These are phyloP conservation scores for Citrus unshiu DNA, from an alignment of 345 rosid species.

Conservation along the genomic window DNA sequence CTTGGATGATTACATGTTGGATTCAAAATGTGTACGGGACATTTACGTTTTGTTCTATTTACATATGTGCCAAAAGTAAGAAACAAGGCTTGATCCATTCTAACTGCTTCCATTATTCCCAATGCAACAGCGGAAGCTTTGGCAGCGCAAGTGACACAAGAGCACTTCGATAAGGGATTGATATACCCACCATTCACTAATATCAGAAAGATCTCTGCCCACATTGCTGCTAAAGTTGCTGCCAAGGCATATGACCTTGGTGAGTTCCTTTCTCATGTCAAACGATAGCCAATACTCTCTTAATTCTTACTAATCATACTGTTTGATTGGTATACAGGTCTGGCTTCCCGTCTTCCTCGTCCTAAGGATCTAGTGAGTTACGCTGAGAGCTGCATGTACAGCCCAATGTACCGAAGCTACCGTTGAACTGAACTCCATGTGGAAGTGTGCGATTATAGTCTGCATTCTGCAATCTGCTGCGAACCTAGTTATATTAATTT, in stretches of 20 bases:
- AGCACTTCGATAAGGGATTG: constrained; percentile 65
- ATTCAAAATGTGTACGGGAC: neutral
- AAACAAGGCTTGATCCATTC: too few species aligned
- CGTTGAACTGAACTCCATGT: constrained; percentile 52
- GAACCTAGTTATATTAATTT: neutral
- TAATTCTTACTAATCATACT: neutral
- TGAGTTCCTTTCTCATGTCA: constrained; percentile 25
- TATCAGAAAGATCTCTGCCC: constrained; percentile 87
- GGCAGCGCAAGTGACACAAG: constrained; percentile 73
- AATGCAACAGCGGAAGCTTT: constrained; percentile 78
- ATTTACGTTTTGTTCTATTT: neutral
- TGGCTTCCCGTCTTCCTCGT: constrained; percentile 87
- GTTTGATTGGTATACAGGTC: constrained; percentile 38
- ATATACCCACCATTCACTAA: constrained; percentile 91
- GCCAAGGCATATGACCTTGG: constrained; percentile 93
- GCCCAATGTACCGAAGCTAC: constrained; percentile 74
- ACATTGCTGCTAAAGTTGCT: constrained; percentile 85
- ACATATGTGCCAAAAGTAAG: too few species aligned
- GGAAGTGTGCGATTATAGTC: neutral
- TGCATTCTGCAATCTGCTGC: neutral
- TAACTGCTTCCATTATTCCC: neutral
- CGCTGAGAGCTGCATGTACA: constrained; percentile 98
- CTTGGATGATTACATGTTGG: neutral
- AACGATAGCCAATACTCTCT: neutral
- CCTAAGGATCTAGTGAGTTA: constrained; percentile 70